A percentile compares a stretch with the other conserved stretches of the same genome.
Conservation (phyloP, 148 eudicot species). For the Camellia sinensis region DNA sequence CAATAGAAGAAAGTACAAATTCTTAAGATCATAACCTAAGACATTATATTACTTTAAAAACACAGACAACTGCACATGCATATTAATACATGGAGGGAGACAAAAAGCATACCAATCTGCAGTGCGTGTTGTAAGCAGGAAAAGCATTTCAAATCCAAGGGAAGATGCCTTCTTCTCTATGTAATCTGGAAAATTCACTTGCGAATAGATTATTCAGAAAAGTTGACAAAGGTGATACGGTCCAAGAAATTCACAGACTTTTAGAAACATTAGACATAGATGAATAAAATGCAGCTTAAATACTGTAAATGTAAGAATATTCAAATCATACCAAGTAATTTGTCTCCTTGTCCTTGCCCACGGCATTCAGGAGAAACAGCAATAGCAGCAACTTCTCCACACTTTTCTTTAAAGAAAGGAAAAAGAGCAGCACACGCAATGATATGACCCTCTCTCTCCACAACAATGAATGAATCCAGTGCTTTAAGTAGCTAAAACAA, state of each 20-base stretch:
- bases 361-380: constrained; percentile 98
- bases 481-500: constrained; percentile 57
- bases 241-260: not conserved
- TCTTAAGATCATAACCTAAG: not conserved
- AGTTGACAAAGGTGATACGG: not conserved
- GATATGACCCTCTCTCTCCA: constrained; percentile 95
- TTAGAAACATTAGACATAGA: not conserved
- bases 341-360: constrained; percentile 97
- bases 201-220: not conserved
- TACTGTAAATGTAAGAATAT: not conserved
- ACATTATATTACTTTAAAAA: not conserved
- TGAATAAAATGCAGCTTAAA: not conserved
- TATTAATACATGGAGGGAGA: not conserved
- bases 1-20: not conserved
- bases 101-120: constrained; percentile 76
- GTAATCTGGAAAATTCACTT: constrained; percentile 53
- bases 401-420: constrained; percentile 74
- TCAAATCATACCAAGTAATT: constrained; percentile 63
- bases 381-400: constrained; percentile 94
- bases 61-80: not conserved
- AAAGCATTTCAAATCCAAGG: constrained; percentile 71
- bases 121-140: constrained; percentile 86
- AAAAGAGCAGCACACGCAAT: constrained; percentile 94
- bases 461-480: constrained; percentile 67
- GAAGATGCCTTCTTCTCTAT: constrained; percentile 87